Conservation (phyloP, 2,329 filamentous ascomycete species). For the Anisogramma anomala region DNA sequence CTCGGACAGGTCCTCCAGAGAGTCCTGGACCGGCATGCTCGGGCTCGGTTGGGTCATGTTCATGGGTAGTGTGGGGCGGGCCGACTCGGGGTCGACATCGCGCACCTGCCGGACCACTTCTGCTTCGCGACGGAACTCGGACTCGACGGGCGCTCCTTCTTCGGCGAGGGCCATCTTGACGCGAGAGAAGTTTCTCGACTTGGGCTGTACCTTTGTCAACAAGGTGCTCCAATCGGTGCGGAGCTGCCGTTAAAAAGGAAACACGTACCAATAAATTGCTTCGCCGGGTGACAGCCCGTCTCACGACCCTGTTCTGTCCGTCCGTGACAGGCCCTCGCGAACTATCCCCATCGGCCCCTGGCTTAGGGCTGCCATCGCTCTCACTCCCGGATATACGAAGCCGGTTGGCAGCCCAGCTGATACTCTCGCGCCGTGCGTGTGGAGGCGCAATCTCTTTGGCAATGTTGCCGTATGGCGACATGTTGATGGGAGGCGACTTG, state of each 20-base stretch:
- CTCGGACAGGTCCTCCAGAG: constrained; percentile 57
- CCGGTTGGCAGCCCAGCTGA: constrained; percentile 83
- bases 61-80: constrained; percentile 30
- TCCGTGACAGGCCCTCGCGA: constrained; percentile 34
- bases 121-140: constrained; percentile 79
- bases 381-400: constrained; percentile 74
- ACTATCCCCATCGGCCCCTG: constrained; percentile 34
- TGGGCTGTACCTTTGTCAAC: constrained; percentile 51
- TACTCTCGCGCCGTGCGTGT: constrained; percentile 66
- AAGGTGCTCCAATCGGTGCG: too few species aligned
- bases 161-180: constrained; percentile 84
- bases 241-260: not conserved
- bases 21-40: constrained; percentile 50
- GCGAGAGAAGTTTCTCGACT: constrained; percentile 89
- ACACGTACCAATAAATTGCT: constrained; percentile 71
- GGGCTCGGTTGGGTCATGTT: constrained; percentile 56
- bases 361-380: constrained; percentile 54
- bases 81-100: constrained; percentile 52
- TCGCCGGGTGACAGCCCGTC: constrained; percentile 70
- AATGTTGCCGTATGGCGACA: constrained; percentile 20
- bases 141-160: constrained; percentile 77
- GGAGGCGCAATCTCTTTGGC: constrained; percentile 27
- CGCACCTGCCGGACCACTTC: constrained; percentile 93
- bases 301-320: constrained; percentile 63
- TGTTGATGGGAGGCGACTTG: constrained; percentile 56